phyloP scores from a whole-genome alignment of 345 rosid genomes.

The Eucalyptus tenuipes region DNA sequence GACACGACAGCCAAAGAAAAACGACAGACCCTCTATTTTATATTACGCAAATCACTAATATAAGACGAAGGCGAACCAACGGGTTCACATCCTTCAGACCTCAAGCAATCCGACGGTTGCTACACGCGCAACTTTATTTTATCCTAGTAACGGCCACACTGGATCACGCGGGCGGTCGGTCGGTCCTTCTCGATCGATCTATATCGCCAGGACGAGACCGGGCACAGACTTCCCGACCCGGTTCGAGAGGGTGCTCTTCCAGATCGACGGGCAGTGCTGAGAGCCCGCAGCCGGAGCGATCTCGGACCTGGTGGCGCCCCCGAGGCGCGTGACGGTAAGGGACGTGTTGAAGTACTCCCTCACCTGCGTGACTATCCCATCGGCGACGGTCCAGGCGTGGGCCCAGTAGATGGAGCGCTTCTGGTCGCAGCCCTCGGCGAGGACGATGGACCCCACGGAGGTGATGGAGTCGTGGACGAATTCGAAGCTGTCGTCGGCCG shows the following conservation, averaged over 20 bases:
- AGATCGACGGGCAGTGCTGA: slow-evolving; percentile 49
- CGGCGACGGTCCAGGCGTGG: slow-evolving; percentile 91
- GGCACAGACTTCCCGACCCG: slow-evolving; percentile 83
- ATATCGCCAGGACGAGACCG: slow-evolving; percentile 69
- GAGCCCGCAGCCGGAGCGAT: slow-evolving; percentile 9
- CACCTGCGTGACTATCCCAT: slow-evolving; percentile 92
- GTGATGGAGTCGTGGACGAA: slow-evolving; percentile 37
- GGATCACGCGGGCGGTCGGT: background rate
- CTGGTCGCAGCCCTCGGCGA: slow-evolving; percentile 78
- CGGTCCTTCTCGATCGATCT: background rate
- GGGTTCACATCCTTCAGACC: background rate
- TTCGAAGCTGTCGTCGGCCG: slow-evolving; percentile 10
- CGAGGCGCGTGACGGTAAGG: slow-evolving; percentile 75
- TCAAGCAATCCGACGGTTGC: background rate
- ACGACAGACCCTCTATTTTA: background rate
- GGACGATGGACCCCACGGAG: slow-evolving; percentile 55
- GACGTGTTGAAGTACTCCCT: slow-evolving; percentile 93
- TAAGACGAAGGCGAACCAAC: background rate
- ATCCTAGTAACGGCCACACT: background rate
- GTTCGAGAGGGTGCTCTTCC: slow-evolving; percentile 80
- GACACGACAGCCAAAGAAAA: no score
- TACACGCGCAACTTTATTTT: background rate
- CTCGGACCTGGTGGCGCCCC: slow-evolving; percentile 20
- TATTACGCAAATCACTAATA: background rate
- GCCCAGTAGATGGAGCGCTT: slow-evolving; percentile 62